Base-by-base conservation (phyloP, 179 eudicot genomes). In the Spinacia oleracea region DNA sequence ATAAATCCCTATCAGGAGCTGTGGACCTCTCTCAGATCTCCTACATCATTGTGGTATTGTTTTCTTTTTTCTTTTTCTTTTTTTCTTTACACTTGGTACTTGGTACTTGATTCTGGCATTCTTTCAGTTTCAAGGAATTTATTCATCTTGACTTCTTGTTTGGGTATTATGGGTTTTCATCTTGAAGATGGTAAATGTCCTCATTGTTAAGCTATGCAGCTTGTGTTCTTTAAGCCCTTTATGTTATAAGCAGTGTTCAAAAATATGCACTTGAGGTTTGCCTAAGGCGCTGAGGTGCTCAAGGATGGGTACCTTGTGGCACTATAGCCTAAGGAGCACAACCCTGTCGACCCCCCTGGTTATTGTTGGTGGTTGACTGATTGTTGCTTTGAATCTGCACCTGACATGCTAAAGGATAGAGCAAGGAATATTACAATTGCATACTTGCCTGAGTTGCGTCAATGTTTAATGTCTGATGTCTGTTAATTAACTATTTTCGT, bases 31-130 rank as follows among this genome's bases (percentile, higher is more conserved):
- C 90, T 42, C 89, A 85, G 64, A 81, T 96, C 53, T 91, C 98
- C 51, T 97, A 96, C 86, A 90, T 96, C 62, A 86, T 96, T 82
- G 96, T 96, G 99, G 99, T 96, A 93, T 68, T 63, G 62, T 45
- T 38, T 80, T 45, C 50, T 45, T 45, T 45, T 45, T 45, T 3
- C 12, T 45, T 45, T 45, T 25, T 38, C 6, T 38, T 29, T 62
- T 45, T 64, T 75, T 70, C 38, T 34, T 69, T 58, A 34, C 25
- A 29, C 45, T 77, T 79, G 20, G 58, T 43, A 62, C 59, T 38
- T 59, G 3, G 62, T 32, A 29, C 10, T 31, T 6, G n/a, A n/a
- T n/a, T n/a, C n/a, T n/a, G n/a, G n/a, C n/a, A n/a, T n/a, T n/a
- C n/a, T n/a, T n/a, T n/a, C n/a, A n/a, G n/a, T 27, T 4, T 32